Percentiles rank a stretch among this genome's conserved stretches.
Conservation (phyloP, 306 rosid genomes). For the Leucaena leucocephala region DNA sequence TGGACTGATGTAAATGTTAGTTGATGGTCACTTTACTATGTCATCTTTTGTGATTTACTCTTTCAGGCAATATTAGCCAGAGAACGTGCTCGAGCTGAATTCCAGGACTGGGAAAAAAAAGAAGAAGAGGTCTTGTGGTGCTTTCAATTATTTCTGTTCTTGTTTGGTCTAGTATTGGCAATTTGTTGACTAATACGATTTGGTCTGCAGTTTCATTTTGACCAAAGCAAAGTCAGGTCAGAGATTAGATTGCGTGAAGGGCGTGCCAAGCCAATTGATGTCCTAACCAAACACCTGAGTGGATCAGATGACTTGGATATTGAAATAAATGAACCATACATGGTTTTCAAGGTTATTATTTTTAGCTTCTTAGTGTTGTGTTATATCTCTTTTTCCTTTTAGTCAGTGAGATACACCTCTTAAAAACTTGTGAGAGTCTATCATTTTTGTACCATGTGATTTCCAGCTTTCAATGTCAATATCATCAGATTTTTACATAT, state of each 20-base stretch:
- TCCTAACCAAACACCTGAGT: slow-evolving; percentile 80
- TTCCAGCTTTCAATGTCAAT: slow-evolving; percentile 14
- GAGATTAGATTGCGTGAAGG: slow-evolving; percentile 98
- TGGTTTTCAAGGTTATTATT: slow-evolving; percentile 84
- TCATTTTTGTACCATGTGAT: neutral
- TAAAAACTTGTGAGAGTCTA: neutral
- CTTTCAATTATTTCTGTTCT: slow-evolving; percentile 21
- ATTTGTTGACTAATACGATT: slow-evolving; percentile 34
- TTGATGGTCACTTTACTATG: slow-evolving; percentile 5
- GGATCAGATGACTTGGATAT: slow-evolving; percentile 88
- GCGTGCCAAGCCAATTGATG: slow-evolving; percentile 90
- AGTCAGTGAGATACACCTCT: neutral
- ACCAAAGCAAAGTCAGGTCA: slow-evolving; percentile 96
- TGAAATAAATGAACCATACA: slow-evolving; percentile 87
- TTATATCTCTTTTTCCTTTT: slow-evolving; percentile 15
- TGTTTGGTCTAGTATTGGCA: slow-evolving; percentile 23
- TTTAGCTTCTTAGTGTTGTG: neutral
- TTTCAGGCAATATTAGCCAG: slow-evolving; percentile 88
- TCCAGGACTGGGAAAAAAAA: slow-evolving; percentile 98
- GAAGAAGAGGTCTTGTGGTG: slow-evolving; percentile 89
- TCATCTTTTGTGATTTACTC: slow-evolving; percentile 29
- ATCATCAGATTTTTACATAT: slow-evolving; percentile 36
- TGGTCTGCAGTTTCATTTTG: slow-evolving; percentile 84
- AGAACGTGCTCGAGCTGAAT: slow-evolving; percentile 98
- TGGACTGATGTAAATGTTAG: slow-evolving; percentile 7